Evolutionary conservation across 345 rosid genomes (phyloP).

Genomic region (Eucalyptus tenuipes): DNA sequence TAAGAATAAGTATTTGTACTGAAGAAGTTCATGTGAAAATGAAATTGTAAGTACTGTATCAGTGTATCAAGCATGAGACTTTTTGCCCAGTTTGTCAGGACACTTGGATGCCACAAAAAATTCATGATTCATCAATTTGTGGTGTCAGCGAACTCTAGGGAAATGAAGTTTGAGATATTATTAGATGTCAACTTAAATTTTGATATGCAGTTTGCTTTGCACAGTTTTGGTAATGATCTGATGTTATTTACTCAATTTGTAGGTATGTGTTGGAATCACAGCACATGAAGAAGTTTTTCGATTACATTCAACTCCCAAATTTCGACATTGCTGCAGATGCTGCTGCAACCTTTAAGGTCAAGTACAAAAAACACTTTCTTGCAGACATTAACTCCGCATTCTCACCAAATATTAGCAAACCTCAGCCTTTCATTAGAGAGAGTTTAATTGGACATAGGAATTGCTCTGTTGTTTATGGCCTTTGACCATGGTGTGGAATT

Average conservation of each 20-base stretch:
- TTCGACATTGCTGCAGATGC: constrained; percentile 26
- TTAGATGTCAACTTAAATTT: background rate
- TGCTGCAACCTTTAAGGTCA: constrained; percentile 12
- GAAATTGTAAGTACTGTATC: background rate
- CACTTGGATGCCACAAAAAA: background rate
- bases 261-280: constrained; percentile 19
- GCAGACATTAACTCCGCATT: background rate
- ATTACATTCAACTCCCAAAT: constrained; percentile 14
- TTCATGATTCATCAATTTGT: background rate
- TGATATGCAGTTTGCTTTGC: background rate
- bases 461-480: background rate
- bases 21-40: background rate
- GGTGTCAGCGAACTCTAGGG: background rate
- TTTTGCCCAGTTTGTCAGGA: background rate
- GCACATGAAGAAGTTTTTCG: constrained; percentile 13
- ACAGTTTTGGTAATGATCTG: background rate
- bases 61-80: background rate
- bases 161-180: background rate
- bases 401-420: background rate
- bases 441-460: background rate
- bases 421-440: background rate
- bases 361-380: background rate
- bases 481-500: background rate
- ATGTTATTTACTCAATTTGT: background rate
- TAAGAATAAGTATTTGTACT: background rate